These are phyloP conservation scores for Leccinum imitatum DNA, from an alignment of 768 basidiomycete species.

Conservation along the genomic window DNA sequence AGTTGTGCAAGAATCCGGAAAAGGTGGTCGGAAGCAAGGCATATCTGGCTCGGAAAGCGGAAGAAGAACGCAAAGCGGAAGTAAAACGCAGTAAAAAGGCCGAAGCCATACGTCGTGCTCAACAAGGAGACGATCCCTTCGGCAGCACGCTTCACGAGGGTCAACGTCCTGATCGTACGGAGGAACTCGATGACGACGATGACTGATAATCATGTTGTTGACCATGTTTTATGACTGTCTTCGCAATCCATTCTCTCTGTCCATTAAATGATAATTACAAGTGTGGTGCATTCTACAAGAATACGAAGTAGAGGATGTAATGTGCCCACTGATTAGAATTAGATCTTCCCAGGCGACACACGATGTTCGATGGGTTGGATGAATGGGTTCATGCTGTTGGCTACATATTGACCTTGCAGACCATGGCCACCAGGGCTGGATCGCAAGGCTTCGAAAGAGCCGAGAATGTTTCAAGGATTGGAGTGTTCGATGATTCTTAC, in stretches of 20 bases:
- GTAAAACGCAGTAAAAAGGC: constrained; percentile 69
- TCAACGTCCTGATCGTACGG: constrained; percentile 27
- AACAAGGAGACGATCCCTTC: constrained; percentile 68
- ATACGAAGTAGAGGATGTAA: constrained; percentile 4
- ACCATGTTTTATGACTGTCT: neutral
- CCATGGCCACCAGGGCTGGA: constrained; percentile 39
- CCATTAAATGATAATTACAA: neutral
- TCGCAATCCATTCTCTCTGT: neutral
- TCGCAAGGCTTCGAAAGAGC: constrained; percentile 62
- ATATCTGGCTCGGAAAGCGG: constrained; percentile 68
- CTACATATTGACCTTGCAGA: constrained; percentile 62
- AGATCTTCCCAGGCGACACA: constrained; percentile 23
- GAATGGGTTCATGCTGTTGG: constrained; percentile 42
- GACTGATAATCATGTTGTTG: constrained; percentile 21
- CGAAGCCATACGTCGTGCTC: constrained; percentile 42
- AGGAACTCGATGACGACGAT: constrained; percentile 49
- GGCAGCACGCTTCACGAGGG: constrained; percentile 49
- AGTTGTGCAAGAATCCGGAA: constrained; percentile 92
- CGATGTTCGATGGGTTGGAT: constrained; percentile 23
- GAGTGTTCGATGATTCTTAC: neutral
- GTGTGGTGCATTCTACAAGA: neutral
- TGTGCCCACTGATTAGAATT: constrained; percentile 21
- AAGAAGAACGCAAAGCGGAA: constrained; percentile 66
- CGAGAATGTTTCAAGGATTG: constrained; percentile 14
- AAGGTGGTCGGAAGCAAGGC: constrained; percentile 90